phyloP scores from a whole-genome alignment of 83 land plant genomes.

The Picea abies region DNA sequence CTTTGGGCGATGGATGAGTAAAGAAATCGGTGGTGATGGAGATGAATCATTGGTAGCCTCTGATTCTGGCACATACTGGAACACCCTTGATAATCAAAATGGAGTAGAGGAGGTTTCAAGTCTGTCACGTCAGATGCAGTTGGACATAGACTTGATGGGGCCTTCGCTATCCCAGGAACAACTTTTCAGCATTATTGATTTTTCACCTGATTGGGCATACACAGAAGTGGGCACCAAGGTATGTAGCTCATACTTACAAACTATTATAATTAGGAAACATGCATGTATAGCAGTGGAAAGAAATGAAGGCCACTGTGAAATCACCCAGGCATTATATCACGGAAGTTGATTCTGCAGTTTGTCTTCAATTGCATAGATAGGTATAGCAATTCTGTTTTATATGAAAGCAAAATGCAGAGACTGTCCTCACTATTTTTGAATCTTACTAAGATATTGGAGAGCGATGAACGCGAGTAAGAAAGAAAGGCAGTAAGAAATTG shows the following conservation, averaged over 20 bases:
- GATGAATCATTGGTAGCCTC: conserved; percentile 41
- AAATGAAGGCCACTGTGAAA: too few relatives aligned
- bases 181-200: conserved; percentile 70
- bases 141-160: conserved; percentile 39
- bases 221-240: conserved; percentile 55
- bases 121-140: conserved; percentile 22
- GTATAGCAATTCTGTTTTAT: too few relatives aligned
- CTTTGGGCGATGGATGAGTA: conserved; percentile 65
- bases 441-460: too few relatives aligned
- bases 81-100: conserved; percentile 39
- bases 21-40: conserved; percentile 59
- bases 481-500: too few relatives aligned
- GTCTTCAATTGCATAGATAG: too few relatives aligned
- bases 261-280: too few relatives aligned
- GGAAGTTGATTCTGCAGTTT: too few relatives aligned
- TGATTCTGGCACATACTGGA: conserved; percentile 49
- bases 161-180: conserved; percentile 66
- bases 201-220: conserved; percentile 79
- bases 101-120: conserved; percentile 34
- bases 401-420: too few relatives aligned
- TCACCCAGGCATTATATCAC: too few relatives aligned
- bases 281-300: too few relatives aligned
- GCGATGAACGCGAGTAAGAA: too few relatives aligned
- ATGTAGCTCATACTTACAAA: background rate
- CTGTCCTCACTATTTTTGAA: too few relatives aligned